These are phyloP conservation scores for Pyrenopolyporus hunteri DNA, from an alignment of 495 filamentous ascomycete species.

Conservation along the genomic window DNA sequence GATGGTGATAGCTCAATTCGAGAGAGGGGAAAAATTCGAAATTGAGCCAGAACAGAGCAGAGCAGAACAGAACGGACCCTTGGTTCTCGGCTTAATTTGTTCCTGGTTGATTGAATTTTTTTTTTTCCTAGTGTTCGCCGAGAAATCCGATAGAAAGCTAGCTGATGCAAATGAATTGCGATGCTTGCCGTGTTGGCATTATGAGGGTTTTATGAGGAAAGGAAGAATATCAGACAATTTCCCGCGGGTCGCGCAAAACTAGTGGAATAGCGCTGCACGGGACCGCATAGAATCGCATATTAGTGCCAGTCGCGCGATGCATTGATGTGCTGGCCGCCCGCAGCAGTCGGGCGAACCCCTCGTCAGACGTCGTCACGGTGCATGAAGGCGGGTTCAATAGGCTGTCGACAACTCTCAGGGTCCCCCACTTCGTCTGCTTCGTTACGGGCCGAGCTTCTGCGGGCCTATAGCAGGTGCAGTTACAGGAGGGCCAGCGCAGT, in stretches of 20 bases:
- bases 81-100: no score
- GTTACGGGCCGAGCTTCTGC: conserved; percentile 32
- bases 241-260: conserved; percentile 31
- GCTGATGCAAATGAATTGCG: conserved; percentile 9
- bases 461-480: conserved; percentile 39
- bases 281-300: not conserved
- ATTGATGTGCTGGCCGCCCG: conserved; percentile 40
- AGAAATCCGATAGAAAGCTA: conserved; percentile 13
- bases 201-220: conserved; percentile 29
- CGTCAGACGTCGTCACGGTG: conserved; percentile 25
- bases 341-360: conserved; percentile 8
- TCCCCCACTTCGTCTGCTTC: conserved; percentile 33
- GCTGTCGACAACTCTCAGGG: conserved; percentile 32
- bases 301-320: conserved; percentile 9
- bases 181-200: conserved; percentile 22
- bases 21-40: conserved; percentile 23
- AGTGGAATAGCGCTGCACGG: no score
- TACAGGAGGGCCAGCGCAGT: conserved; percentile 19
- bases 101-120: conserved; percentile 2
- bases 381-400: conserved; percentile 36
- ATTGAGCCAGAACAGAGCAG: no score
- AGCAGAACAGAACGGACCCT: no score
- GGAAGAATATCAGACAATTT: conserved; percentile 18
- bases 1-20: conserved; percentile 4
- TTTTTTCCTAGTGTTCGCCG: not conserved